Evolutionary conservation across 108 stramenopile genomes (phyloP), one percentile per base, ranked within the genome.

Genomic region (Cyclostephanos invisitatus): DNA sequence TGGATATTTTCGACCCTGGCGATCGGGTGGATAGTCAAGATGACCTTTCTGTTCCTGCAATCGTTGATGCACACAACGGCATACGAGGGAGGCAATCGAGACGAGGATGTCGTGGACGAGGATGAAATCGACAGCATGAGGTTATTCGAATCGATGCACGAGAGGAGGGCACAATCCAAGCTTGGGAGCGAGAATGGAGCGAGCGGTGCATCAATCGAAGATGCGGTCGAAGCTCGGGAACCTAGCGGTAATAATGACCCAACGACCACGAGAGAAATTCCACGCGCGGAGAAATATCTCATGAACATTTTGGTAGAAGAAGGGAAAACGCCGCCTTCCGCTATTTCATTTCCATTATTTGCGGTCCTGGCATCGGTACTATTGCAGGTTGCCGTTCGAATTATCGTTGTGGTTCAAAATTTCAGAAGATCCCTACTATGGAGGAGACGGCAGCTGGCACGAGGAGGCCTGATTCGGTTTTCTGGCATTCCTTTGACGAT

Each of bases 401-500:
- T 81, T 27, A 55, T 81, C 38, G 66, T 71, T 18, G 32, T 81
- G 17, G 57, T 58, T 20, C 80, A 81, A 32, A 81, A 69, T 38
- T 50, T 75, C 8, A 70, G 57, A 24, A 17, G 68, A 29, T 47
- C 63, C 44, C 66, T 80, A 64, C 36, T 18, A 37, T 36, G 72
- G 35, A 21, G 58, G 44, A 73, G 44, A 68, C 54, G 44, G 46
- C 27, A 38, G 40, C 10, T 15, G 21, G 48, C 64, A 44, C 27
- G 22, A 24, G 37, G 47, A 36, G 58, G 51, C 18, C n/a, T 47
- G 62, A 49, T 60, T 25, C 22, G 27, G 37, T 59, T 75, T 28
- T 47, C 74, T 12, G 70, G 75, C 40, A 67, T 66, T 28, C 80
- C 80, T 35, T 75, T 81, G 47, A 70, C 69, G 12, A 70, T 81